Evolutionary conservation across 805 yeast species (phyloP), one percentile per base, ranked within the genome.

Genomic region (Komagataella pastoris): DNA sequence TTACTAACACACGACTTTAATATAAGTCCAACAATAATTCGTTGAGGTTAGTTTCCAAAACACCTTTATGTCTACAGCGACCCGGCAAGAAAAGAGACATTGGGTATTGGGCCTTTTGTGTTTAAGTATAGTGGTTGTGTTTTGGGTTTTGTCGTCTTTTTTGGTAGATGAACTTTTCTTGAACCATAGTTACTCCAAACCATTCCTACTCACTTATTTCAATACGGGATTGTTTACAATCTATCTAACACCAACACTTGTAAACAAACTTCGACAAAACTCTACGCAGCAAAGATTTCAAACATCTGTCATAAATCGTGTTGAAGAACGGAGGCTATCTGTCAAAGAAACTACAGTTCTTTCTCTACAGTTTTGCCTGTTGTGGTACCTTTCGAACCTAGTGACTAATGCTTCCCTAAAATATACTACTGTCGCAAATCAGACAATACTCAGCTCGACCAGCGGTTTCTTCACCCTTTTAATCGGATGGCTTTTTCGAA

Each of bases 91-190:
- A 23, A 21, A 46, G 36, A 49, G 58, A 21, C 64, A 75, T 55
- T 89, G 97, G 97, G 71, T 83, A 0, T 59, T 87, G 18, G 98
- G 98, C 2, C 74, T 91, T 19, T 57, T 83, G 19, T 77, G 87
- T 67, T 73, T 90, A 21, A 73, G 79, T 1, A 71, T 85, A 47
- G 98, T 90, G 47, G 88, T 91, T 24, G 64, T 86, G 1, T 75
- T 88, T 21, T 91, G 99, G 99, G 97, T 93, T 8, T 68, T 85
- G 44, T 88, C 96, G 3, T 87, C 96, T 3, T 91, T 89, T 58
- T 65, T 91, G 48, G 83, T 93, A 44, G 89, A 87, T 65, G 82
- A 80, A 47, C 70, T 88, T 46, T 85, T 88, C 58, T 88, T 82
- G 57, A 74, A 77, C 48, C 78, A 75, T 53, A 52, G 54, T 7